These are phyloP conservation scores for Betula pendula DNA, from an alignment of 306 rosid species.

Conservation along the genomic window DNA sequence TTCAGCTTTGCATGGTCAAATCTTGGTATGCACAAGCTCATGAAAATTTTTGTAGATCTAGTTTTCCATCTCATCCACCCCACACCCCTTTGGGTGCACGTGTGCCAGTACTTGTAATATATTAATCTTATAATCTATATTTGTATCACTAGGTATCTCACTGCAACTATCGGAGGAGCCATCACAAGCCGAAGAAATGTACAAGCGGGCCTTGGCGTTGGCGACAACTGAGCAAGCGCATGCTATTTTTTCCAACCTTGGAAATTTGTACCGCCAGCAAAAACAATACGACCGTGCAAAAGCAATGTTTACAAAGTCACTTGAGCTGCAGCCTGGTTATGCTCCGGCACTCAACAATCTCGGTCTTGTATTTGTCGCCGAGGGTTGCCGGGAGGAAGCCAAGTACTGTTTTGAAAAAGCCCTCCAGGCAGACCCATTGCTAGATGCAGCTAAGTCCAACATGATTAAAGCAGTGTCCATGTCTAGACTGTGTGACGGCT, in stretches of 20 bases:
- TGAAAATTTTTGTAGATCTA: background rate
- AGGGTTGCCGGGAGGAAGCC: conserved; percentile 89
- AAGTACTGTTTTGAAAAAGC: conserved; percentile 84
- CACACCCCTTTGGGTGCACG: background rate
- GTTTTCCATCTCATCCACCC: background rate
- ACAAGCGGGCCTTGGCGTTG: conserved; percentile 71
- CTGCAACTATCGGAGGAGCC: conserved; percentile 78
- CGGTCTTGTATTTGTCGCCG: conserved; percentile 91
- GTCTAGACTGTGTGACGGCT: conserved; percentile 49
- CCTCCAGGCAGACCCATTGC: conserved; percentile 71
- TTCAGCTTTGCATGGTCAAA: conserved; percentile 90
- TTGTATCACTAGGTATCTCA: conserved; percentile 65
- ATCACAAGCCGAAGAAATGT: conserved; percentile 73
- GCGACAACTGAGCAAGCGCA: conserved; percentile 63
- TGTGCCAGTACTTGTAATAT: background rate
- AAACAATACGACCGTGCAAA: conserved; percentile 82
- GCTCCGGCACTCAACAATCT: conserved; percentile 91
- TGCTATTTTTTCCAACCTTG: conserved; percentile 77
- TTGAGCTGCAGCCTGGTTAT: conserved; percentile 84
- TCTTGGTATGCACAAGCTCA: conserved; percentile 52
- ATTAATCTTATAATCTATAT: conserved; percentile 10
- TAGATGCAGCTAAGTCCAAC: conserved; percentile 91
- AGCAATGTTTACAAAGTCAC: conserved; percentile 88
- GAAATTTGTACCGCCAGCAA: conserved; percentile 83
- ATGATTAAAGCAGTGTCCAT: conserved; percentile 60